Evolutionary conservation across 2,329 filamentous ascomycete species (phyloP).

Genomic region (Fusarium pseudoanthophilum): DNA sequence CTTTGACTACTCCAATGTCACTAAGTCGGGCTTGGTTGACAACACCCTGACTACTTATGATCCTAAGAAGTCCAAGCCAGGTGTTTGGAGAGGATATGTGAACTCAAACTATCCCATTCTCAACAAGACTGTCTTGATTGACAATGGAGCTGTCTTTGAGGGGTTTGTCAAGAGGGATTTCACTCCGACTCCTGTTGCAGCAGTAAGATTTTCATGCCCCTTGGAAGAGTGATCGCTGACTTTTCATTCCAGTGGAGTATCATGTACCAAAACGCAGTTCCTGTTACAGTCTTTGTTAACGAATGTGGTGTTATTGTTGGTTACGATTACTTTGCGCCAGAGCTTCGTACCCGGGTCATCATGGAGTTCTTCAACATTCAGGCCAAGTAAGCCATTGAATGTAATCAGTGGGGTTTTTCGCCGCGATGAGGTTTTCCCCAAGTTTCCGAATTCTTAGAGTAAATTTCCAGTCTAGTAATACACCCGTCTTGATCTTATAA

Average conservation of each 20-base stretch:
- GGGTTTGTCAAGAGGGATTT: conserved; percentile 41
- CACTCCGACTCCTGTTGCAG: conserved; percentile 32
- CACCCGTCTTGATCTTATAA: fast-evolving
- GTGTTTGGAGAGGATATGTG: conserved; percentile 49
- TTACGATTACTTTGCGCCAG: conserved; percentile 50
- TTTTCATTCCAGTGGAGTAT: conserved; percentile 47
- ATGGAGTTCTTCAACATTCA: conserved; percentile 48
- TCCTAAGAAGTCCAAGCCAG: conserved; percentile 22
- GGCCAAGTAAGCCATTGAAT: not conserved
- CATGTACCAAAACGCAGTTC: conserved; percentile 50
- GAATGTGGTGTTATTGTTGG: conserved; percentile 50
- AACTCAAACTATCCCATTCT: conserved; percentile 53
- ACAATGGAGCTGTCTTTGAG: conserved; percentile 38
- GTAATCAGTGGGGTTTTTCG: not conserved
- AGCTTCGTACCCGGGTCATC: conserved; percentile 43
- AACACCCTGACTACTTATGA: conserved; percentile 48
- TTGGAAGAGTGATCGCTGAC: not conserved
- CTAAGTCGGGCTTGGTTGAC: conserved; percentile 49
- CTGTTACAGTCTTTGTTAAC: conserved; percentile 51
- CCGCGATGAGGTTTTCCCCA: not conserved
- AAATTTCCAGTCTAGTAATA: too few relatives aligned
- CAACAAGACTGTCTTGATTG: conserved; percentile 43
- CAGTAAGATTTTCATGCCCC: conserved; percentile 22
- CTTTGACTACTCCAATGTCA: conserved; percentile 52
- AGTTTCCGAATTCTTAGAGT: not conserved